Conservation (phyloP, 164 flowering plant species). For the Tetracentron sinense region DNA sequence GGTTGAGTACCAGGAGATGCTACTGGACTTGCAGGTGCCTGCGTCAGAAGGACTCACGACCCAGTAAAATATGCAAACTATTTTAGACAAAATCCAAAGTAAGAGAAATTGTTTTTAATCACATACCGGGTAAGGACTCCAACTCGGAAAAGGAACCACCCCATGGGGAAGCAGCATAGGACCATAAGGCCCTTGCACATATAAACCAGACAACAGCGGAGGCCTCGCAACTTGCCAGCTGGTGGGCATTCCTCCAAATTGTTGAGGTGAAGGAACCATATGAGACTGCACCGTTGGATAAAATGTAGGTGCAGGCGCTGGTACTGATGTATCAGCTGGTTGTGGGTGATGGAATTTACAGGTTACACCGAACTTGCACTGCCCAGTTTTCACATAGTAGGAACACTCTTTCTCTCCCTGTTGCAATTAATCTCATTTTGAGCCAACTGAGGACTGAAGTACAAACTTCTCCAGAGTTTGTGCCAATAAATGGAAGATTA, state of each 20-base stretch:
- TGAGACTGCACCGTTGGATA: slow-evolving; percentile 63
- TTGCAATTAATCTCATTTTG: not conserved
- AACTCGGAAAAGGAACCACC: slow-evolving; percentile 67
- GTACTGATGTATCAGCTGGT: slow-evolving; percentile 43
- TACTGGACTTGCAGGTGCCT: slow-evolving; percentile 59
- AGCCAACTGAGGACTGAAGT: not conserved
- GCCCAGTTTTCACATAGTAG: slow-evolving; percentile 84
- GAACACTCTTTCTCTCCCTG: slow-evolving; percentile 97
- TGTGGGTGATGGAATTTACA: slow-evolving; percentile 97
- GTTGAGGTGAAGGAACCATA: slow-evolving; percentile 56
- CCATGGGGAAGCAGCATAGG: slow-evolving; percentile 60
- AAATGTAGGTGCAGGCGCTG: slow-evolving; percentile 42
- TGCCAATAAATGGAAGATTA: not conserved
- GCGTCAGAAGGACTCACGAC: slow-evolving; percentile 19
- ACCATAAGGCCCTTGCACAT: slow-evolving; percentile 74
- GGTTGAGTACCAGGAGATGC: slow-evolving; percentile 53
- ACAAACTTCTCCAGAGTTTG: not conserved
- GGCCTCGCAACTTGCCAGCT: slow-evolving; percentile 75
- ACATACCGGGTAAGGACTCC: slow-evolving; percentile 72
- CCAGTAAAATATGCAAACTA: not conserved
- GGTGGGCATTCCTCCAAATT: slow-evolving; percentile 47
- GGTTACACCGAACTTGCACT: slow-evolving; percentile 84
- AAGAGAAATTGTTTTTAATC: not conserved
- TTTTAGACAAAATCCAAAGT: not conserved
- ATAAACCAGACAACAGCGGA: slow-evolving; percentile 58